A percentile compares a stretch with the other conserved stretches of the same genome.
Evolutionary conservation across 331 rosid genomes (phyloP).

Genomic region (Malus hybrid): DNA sequence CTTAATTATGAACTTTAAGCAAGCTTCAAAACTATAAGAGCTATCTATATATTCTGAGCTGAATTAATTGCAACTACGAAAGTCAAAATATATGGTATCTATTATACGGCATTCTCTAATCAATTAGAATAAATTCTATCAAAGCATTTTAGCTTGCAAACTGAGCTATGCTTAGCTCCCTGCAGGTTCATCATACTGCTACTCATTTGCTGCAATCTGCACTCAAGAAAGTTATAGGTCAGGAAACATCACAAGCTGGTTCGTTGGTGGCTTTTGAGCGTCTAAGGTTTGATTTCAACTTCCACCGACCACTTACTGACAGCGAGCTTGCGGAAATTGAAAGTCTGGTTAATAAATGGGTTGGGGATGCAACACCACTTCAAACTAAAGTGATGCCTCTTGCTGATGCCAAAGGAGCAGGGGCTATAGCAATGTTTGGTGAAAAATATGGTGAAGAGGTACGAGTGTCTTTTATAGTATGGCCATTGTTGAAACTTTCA

Average conservation of each 20-base stretch:
- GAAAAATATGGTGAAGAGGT: constrained; percentile 97
- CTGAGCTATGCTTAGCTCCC: constrained; percentile 13
- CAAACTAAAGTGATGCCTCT: constrained; percentile 88
- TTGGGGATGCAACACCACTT: constrained; percentile 63
- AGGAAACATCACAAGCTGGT: constrained; percentile 97
- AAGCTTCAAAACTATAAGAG: neutral
- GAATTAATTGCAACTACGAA: constrained; percentile 5
- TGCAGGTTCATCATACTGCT: constrained; percentile 95
- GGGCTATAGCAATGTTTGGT: constrained; percentile 96
- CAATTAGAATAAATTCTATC: neutral
- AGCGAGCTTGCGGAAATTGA: constrained; percentile 65
- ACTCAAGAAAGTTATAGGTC: constrained; percentile 68
- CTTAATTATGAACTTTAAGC: constrained; percentile 2
- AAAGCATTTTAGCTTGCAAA: neutral
- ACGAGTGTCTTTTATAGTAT: constrained; percentile 16
- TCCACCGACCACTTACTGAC: constrained; percentile 66
- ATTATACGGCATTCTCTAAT: neutral
- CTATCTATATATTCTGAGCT: constrained; percentile 5
- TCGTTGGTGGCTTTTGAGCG: constrained; percentile 93
- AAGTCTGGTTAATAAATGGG: constrained; percentile 66
- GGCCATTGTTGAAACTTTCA: neutral
- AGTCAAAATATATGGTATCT: neutral
- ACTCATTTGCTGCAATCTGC: constrained; percentile 97
- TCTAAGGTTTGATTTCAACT: constrained; percentile 91
- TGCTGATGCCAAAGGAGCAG: constrained; percentile 73